Evolutionary conservation across 495 filamentous ascomycete species (phyloP), one percentile per base, ranked within the genome.

Genomic region (Darksidea phi): DNA sequence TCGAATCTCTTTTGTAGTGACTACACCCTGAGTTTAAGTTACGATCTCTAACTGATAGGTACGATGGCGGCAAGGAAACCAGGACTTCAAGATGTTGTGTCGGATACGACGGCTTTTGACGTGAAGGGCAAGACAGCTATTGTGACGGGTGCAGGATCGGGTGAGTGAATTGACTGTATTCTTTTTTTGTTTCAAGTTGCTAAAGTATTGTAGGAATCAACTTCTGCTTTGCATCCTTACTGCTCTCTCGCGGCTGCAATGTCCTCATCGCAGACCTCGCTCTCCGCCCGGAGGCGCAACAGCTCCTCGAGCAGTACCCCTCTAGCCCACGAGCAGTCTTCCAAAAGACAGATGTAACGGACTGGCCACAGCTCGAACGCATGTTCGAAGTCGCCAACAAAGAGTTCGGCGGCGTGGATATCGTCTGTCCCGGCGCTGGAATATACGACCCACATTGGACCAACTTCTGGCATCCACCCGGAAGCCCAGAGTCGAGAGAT

Each of bases 391-490:
- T 77, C 0, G 80, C 79, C 0, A 73, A 78, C 48, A 67, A 69
- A 55, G 77, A 80, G 46, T 87, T 89, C 58, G 80, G 80, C 11
- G 77, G 77, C 17, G 68, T 83, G 8, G 85, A 88, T 63, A 82
- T 89, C 54, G 83, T 88, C 43, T 85, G 82, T 65, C 84, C 85
- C 4, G 85, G 86, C 10, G 86, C 86, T n/a, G 86, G 86, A 12
- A 72, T 88, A 54, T 88, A 77, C 71, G 86, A 89, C 64, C 85
- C 84, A 71, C 75, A 80, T 63, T 88, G 81, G 77, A 82, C 75
- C 62, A 82, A 81, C 65, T 89, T 88, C 77, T 88, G 84, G 85
- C 76, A 80, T 28, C 85, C 85, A 5, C 86, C 86, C 7, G 80
- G 80, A 43, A 69, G 72, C 0, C 45, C 75, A 0, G 63, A 69